phyloP scores from a whole-genome alignment of 2,329 filamentous ascomycete species.

The Talaromyces verruculosus region DNA sequence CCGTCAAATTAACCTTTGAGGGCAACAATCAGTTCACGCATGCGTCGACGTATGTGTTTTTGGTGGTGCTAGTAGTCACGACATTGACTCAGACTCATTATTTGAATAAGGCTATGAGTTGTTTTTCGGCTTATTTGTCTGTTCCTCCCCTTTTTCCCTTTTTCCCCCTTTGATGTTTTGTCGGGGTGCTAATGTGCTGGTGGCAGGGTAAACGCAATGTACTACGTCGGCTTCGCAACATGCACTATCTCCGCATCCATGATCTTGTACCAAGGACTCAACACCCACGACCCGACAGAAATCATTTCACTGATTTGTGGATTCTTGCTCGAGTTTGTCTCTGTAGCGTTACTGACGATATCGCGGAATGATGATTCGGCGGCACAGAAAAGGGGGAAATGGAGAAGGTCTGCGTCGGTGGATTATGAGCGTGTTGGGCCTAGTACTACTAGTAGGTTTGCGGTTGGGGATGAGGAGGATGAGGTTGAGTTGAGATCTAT shows the following conservation, averaged over 20 bases:
- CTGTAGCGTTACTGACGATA: conserved; percentile 16
- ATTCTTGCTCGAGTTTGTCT: conserved; percentile 15
- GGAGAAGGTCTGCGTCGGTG: background rate
- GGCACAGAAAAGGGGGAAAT: background rate
- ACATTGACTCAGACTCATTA: conserved; percentile 22
- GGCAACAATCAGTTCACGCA: conserved; percentile 20
- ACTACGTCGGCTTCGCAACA: conserved; percentile 20
- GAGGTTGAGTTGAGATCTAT: conserved; percentile 13
- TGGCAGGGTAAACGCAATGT: conserved; percentile 20
- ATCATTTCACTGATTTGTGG: conserved; percentile 19
- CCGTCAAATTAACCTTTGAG: conserved; percentile 16
- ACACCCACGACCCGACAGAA: conserved; percentile 15
- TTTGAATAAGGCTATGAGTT: conserved; percentile 22
- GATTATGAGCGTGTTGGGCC: conserved; percentile 11
- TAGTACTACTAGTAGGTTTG: background rate
- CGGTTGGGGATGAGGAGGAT: conserved; percentile 7
- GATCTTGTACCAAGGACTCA: conserved; percentile 19
- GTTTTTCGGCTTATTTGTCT: conserved; percentile 19
- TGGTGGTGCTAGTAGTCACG: conserved; percentile 18
- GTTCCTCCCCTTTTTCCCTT: background rate
- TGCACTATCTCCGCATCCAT: conserved; percentile 20
- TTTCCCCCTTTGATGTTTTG: too few relatives aligned
- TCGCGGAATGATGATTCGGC: conserved; percentile 11
- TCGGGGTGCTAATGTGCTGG: background rate
- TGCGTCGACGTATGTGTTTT: conserved; percentile 21